Percentiles rank a stretch among this genome's conserved stretches.
phyloP scores from a whole-genome alignment of 2,329 filamentous ascomycete genomes.

The Helotiales sp. region DNA sequence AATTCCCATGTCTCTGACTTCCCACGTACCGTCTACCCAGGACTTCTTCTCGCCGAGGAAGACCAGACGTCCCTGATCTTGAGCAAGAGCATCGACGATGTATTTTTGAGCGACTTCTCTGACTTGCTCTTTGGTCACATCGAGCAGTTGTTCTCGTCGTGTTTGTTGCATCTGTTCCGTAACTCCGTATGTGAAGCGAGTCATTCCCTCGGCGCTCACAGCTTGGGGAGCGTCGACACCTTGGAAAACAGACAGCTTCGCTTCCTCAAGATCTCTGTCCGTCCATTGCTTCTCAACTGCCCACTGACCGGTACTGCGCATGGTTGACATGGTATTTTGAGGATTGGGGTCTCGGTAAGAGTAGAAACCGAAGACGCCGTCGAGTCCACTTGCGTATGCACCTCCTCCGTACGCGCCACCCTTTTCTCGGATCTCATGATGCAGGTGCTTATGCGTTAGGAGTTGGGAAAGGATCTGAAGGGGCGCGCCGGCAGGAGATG shows the following conservation, averaged over 20 bases:
- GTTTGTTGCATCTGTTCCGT: constrained; percentile 87
- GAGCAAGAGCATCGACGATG: constrained; percentile 66
- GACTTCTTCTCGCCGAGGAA: constrained; percentile 83
- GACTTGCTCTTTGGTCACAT: constrained; percentile 80
- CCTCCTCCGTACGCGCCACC: constrained; percentile 95
- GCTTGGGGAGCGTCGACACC: constrained; percentile 83
- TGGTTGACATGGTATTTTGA: constrained; percentile 81
- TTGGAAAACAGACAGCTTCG: constrained; percentile 94
- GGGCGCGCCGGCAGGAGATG: constrained; percentile 70
- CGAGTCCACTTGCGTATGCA: constrained; percentile 76
- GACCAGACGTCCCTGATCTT: constrained; percentile 61
- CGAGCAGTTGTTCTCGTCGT: constrained; percentile 79
- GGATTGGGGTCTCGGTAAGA: constrained; percentile 97
- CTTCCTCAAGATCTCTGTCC: constrained; percentile 86
- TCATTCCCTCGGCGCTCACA: constrained; percentile 86
- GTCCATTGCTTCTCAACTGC: constrained; percentile 81
- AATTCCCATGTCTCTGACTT: constrained; percentile 72
- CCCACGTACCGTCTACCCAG: constrained; percentile 76
- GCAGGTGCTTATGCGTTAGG: constrained; percentile 92
- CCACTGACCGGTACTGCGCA: constrained; percentile 80
- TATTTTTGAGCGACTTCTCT: constrained; percentile 79
- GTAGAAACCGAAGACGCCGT: constrained; percentile 91
- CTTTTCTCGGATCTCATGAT: constrained; percentile 97
- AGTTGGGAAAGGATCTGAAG: constrained; percentile 89
- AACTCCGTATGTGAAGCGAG: constrained; percentile 79